A percentile compares a stretch with the other conserved stretches of the same genome.
Evolutionary conservation across 2,329 filamentous ascomycete genomes (phyloP).

Genomic region (Penicillium sp.): DNA sequence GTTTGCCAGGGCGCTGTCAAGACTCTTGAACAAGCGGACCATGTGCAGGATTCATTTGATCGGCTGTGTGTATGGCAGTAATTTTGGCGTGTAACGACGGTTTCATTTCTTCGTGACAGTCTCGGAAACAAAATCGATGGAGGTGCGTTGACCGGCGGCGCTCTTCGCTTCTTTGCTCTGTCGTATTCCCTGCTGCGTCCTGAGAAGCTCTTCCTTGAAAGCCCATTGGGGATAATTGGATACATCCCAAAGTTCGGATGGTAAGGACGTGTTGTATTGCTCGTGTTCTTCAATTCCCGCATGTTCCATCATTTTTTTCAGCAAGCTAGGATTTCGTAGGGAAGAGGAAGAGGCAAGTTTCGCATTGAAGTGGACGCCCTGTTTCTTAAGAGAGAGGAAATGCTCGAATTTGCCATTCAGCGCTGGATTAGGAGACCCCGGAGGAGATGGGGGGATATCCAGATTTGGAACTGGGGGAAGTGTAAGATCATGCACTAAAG

Average conservation of each 20-base stretch:
- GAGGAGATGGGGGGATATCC: slow-evolving; percentile 42
- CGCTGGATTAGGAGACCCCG: slow-evolving; percentile 39
- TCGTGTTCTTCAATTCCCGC: slow-evolving; percentile 49
- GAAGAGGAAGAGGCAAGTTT: slow-evolving; percentile 53
- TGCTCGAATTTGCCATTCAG: slow-evolving; percentile 53
- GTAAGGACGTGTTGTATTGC: slow-evolving; percentile 50
- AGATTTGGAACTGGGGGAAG: slow-evolving; percentile 42
- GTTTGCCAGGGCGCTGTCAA: too few relatives aligned
- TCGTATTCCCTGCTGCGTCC: slow-evolving; percentile 35
- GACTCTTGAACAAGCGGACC: too few relatives aligned
- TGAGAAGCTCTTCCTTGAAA: slow-evolving; percentile 44
- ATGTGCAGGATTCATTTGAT: too few relatives aligned
- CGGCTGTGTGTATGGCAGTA: not conserved
- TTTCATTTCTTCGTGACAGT: slow-evolving; percentile 4
- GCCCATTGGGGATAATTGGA: slow-evolving; percentile 37
- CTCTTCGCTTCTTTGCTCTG: slow-evolving; percentile 32
- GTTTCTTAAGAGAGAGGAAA: slow-evolving; percentile 57
- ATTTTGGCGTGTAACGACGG: slow-evolving; percentile 1
- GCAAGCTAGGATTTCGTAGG: slow-evolving; percentile 54
- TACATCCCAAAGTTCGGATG: slow-evolving; percentile 37
- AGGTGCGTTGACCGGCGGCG: slow-evolving; percentile 28
- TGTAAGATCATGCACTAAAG: slow-evolving; percentile 53
- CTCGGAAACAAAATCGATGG: slow-evolving; percentile 38
- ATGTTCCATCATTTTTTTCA: slow-evolving; percentile 53
- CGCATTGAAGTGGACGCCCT: slow-evolving; percentile 59